phyloP scores from a whole-genome alignment of 164 flowering plant species.

The Aristolochia fimbriata region DNA sequence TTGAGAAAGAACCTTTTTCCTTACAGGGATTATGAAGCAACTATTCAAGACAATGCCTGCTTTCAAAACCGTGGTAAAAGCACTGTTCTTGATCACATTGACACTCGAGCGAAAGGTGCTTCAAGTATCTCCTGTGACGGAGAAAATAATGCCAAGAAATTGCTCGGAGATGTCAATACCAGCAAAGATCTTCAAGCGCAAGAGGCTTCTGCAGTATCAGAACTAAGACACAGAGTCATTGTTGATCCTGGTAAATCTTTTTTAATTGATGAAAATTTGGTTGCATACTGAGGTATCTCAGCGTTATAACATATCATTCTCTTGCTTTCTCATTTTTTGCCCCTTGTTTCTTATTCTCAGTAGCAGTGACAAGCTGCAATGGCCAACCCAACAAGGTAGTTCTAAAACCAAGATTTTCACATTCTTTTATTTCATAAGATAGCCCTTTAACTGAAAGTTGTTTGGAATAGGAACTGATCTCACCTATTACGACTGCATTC shows the following conservation, averaged over 20 bases:
- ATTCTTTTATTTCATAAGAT: conserved; percentile 1
- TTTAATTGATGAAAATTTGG: conserved; percentile 2
- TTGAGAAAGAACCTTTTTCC: not conserved
- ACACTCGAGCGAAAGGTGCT: conserved; percentile 3
- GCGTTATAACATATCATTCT: not conserved
- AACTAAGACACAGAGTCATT: conserved; percentile 9
- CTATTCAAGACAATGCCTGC: conserved; percentile 10
- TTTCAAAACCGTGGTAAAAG: conserved; percentile 11
- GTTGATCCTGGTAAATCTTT: conserved; percentile 23
- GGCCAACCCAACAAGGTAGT: conserved; percentile 12
- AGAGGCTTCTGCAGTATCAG: conserved; percentile 13
- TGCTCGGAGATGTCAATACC: conserved; percentile 5
- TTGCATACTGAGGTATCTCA: not conserved
- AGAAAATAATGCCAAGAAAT: conserved; percentile 8
- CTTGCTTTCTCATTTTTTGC: not conserved
- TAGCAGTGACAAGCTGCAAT: conserved; percentile 22
- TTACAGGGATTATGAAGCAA: conserved; percentile 27
- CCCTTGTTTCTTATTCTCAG: conserved; percentile 7
- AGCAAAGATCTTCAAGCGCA: conserved; percentile 2
- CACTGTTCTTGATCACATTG: conserved; percentile 11
- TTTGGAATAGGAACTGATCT: conserved; percentile 6
- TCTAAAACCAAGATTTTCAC: not conserved
- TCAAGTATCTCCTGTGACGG: conserved; percentile 6
- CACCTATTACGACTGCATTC: conserved; percentile 11
- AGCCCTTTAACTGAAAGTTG: not conserved